phyloP scores from a whole-genome alignment of 202 grass and related monocot species.

The Musa balbisiana region DNA sequence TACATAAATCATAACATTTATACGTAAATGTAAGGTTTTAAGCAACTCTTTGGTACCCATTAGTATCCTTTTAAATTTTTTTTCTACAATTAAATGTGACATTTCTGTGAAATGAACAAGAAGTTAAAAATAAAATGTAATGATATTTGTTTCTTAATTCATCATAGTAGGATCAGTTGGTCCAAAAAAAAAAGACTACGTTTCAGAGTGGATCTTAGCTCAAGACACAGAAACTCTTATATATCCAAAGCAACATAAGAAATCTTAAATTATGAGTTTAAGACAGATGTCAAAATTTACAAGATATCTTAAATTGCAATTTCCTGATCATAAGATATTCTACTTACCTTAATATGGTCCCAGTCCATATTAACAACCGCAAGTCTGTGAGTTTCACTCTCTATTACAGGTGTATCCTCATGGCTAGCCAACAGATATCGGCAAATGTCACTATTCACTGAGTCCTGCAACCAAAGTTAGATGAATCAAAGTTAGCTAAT shows the following conservation, averaged over 20 bases:
- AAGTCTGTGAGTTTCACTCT: conserved; percentile 77
- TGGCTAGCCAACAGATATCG: conserved; percentile 65
- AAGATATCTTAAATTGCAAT: neutral
- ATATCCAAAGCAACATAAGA: neutral
- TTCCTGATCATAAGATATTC: neutral
- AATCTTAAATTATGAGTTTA: neutral
- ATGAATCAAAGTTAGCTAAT: conserved; percentile 7
- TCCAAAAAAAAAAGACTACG: too few species aligned
- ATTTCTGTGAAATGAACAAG: neutral
- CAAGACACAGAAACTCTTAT: neutral
- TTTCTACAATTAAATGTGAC: neutral
- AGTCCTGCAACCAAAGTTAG: conserved; percentile 30
- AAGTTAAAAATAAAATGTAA: too few species aligned
- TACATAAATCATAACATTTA: too few species aligned
- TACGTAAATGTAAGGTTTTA: neutral
- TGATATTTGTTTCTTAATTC: neutral
- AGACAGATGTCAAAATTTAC: neutral
- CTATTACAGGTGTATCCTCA: conserved; percentile 61
- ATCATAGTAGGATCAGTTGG: neutral
- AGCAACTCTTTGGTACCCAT: neutral
- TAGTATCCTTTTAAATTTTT: neutral
- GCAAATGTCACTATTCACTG: conserved; percentile 58
- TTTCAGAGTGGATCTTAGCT: too few species aligned
- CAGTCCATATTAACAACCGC: conserved; percentile 96
- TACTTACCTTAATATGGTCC: conserved; percentile 83